These are phyloP conservation scores for Sporopachydermia cereana DNA, from an alignment of 1,139 yeast species.

Conservation along the genomic window DNA sequence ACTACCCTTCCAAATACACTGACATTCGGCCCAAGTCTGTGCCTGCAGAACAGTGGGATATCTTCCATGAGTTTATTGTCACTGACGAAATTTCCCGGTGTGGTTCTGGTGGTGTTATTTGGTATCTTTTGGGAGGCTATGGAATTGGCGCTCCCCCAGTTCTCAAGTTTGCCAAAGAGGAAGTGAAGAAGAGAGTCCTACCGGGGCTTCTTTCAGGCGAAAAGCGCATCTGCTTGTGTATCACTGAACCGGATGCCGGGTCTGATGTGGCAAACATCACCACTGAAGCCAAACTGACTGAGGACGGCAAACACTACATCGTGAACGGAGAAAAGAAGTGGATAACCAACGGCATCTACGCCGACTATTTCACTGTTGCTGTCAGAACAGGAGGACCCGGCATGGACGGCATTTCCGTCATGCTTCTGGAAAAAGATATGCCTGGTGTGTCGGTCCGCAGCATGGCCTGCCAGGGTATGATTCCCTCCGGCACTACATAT, in stretches of 20 bases:
- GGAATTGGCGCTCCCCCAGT: conserved; percentile 31
- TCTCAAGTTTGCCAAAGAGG: conserved; percentile 23
- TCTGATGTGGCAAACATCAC: conserved; percentile 32
- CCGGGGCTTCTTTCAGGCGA: conserved; percentile 27
- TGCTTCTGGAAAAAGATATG: conserved; percentile 27
- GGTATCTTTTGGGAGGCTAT: conserved; percentile 30
- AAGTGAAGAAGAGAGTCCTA: conserved; percentile 23
- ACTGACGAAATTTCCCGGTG: conserved; percentile 29
- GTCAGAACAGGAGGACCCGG: conserved; percentile 32
- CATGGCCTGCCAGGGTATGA: conserved; percentile 30
- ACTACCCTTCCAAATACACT: conserved; percentile 25
- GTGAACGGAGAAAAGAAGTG: conserved; percentile 34
- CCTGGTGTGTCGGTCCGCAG: conserved; percentile 28
- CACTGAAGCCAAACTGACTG: conserved; percentile 26
- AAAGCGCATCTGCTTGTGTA: conserved; percentile 30
- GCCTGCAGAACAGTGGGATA: conserved; percentile 26
- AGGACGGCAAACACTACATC: conserved; percentile 30
- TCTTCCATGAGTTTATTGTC: conserved; percentile 26
- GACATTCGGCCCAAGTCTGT: conserved; percentile 22
- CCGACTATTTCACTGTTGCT: conserved; percentile 34
- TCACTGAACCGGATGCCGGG: conserved; percentile 34
- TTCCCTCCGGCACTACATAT: conserved; percentile 28
- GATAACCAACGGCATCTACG: conserved; percentile 33
- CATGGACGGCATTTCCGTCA: conserved; percentile 30
- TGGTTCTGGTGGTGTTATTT: conserved; percentile 30